Base-by-base conservation (phyloP, 305 asterid genomes). In the Ilex paraguariensis region DNA sequence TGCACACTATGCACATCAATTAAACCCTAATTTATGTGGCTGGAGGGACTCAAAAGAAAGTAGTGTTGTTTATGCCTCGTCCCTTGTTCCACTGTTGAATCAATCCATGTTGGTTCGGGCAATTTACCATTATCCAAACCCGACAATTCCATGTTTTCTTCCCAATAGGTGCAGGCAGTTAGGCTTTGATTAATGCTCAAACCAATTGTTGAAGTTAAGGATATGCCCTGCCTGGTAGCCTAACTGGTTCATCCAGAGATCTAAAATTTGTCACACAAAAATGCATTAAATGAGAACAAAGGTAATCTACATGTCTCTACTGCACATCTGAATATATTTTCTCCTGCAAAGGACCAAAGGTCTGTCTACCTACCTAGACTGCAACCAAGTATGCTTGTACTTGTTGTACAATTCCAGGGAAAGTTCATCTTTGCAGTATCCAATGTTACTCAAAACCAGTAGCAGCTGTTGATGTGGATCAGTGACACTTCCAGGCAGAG, bases 341-440 rank as follows among this genome's bases (percentile, higher is more conserved):
- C 16, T 32, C 17, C 28, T 31, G 9, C 33, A 53, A 61, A 61
- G 17, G 42, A 56, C 28, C 59, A 36, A 42, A 36, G 11, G 13
- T 55, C 51, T 28, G 13, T 33, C 53, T 60, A 15, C 42, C 30
- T 83, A 93, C 99, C 99, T 87, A 59, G 87, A 61, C 54, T 82
- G 87, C 70, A 84, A 70, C 99, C 99, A 93, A 64, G 90, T 81
- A 66, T 73, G 64, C 69, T 79, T 83, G 88, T 84, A 93, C 69
- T 84, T 90, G 66, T 72, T 71, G 70, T 82, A 81, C 71, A 90
- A 72, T 50, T 90, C 97, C 74, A 66, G 78, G 66, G 96, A 80
- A 75, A 93, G 95, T 66, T 90, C 99, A 59, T 93, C 99, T 78
- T 87, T 90, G 84, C 97, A 93, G 73, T 83, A 93, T 73, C 97